A percentile compares a stretch with the other conserved stretches of the same genome.
Evolutionary conservation across 78 protist genomes (phyloP).

Genomic region (Dictyostelium capitatum): DNA sequence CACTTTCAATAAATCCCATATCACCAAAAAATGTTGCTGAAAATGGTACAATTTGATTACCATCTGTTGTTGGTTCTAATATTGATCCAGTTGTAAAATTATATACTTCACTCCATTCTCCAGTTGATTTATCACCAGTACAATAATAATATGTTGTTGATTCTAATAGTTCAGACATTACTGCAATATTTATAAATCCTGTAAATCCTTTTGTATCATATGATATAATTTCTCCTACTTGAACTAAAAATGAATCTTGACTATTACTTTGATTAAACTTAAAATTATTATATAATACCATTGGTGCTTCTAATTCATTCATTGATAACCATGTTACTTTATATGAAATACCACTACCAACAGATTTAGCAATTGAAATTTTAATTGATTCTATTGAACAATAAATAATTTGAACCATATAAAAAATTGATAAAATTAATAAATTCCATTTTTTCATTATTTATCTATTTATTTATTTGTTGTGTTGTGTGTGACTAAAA

Average conservation of each 20-base stretch:
- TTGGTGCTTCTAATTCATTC: neutral
- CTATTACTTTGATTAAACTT: neutral
- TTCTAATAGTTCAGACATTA: neutral
- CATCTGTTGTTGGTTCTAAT: neutral
- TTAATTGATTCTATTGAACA: neutral
- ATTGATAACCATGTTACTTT: conserved; percentile 20
- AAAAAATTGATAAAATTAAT: neutral
- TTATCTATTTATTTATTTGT: too few species aligned
- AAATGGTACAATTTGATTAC: neutral
- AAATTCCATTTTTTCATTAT: neutral
- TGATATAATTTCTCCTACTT: neutral
- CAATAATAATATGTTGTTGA: conserved; percentile 22
- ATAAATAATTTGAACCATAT: neutral
- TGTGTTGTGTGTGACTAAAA: too few species aligned
- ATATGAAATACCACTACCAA: neutral
- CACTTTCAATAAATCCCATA: conserved; percentile 34
- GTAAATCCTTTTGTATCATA: neutral
- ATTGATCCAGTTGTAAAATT: conserved; percentile 24
- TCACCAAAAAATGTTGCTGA: conserved; percentile 43
- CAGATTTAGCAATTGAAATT: neutral
- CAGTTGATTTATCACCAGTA: conserved; percentile 24
- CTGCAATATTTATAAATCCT: conserved; percentile 7
- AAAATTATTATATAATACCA: neutral
- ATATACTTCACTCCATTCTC: conserved; percentile 3
- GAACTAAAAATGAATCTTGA: neutral